Percentiles rank a stretch among this genome's conserved stretches.
These are phyloP conservation scores for Teratosphaeriaceae sp. DNA, from an alignment of 2,329 filamentous ascomycete species.

Conservation along the genomic window DNA sequence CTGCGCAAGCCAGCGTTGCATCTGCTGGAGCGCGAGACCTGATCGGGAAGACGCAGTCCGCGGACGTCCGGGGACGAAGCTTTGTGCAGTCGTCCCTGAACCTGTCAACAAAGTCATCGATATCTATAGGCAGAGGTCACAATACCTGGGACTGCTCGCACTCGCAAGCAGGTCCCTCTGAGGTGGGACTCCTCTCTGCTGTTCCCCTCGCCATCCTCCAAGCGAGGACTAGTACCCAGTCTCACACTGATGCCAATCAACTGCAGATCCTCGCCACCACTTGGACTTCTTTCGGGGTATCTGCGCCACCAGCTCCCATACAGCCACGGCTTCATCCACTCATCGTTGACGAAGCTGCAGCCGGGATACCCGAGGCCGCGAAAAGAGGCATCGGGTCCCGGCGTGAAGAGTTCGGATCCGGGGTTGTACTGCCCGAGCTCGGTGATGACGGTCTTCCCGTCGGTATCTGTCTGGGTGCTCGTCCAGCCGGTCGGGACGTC, in stretches of 20 bases:
- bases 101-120: neutral
- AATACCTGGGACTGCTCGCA: neutral
- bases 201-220: neutral
- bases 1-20: neutral
- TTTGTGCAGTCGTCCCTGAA: neutral
- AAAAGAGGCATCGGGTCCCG: neutral
- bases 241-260: neutral
- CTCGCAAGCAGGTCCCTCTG: neutral
- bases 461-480: neutral
- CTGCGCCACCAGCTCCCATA: neutral
- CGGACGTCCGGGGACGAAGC: neutral
- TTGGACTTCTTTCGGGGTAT: neutral
- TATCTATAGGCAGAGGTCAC: neutral
- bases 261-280: neutral
- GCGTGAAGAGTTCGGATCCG: neutral
- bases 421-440: neutral
- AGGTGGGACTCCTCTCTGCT: neutral
- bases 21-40: neutral
- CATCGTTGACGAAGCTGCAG: neutral
- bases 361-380: neutral
- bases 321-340: neutral
- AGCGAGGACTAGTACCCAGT: neutral
- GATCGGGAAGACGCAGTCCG: neutral
- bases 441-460: neutral
- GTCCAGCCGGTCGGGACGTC: neutral